Base-by-base conservation (phyloP, 768 basidiomycete genomes). In the Podaxis sp. region DNA sequence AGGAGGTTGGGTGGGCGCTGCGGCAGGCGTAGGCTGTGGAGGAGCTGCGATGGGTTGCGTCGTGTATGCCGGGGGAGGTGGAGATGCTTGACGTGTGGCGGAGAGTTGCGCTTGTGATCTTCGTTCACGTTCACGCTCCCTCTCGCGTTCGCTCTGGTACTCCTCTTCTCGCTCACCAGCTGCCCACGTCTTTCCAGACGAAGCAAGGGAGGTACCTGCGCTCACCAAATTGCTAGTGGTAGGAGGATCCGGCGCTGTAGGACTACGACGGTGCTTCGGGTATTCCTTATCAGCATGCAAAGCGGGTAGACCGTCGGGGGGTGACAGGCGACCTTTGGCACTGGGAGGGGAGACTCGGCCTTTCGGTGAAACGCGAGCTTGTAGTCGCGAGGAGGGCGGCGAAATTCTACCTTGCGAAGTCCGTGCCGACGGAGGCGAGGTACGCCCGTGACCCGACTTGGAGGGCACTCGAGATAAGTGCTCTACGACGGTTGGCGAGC, bases 221-320 rank as follows among this genome's bases (percentile, higher is more conserved):
- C 66, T 56, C n/a, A 63, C 62, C 61, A 41, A 79, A 68, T 60
- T 68, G 62, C 76, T 83, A 33, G 75, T 80, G n/a, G 80, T 82
- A 22, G 79, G 77, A 15, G 75, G 75, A 60, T 91, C 89, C 13
- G 86, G 85, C 15, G 84, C 86, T 11, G 89, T 91, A 1, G 89
- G 89, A 68, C 87, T 91, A 7, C 88, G 81, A 50, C 85, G 79
- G 66, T 87, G 89, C 58, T 83, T 84, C 24, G 73, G 71, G 2
- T 74, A 65, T 12, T 76, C 77, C 63, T 68, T 71, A 10, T 70
- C 70, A 20, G 68, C 66, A 10, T 70, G 72, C 61, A 66, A 68
- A 20, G 69, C 63, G 41, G 70, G 46, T 20, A 64, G 62, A 55
- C 64, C 66, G 37, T 64, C 72, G 48, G 76, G 72, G 6, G 75